Conservation (phyloP, 805 yeast species). For the Sugiyamaella qingdaonensis region DNA sequence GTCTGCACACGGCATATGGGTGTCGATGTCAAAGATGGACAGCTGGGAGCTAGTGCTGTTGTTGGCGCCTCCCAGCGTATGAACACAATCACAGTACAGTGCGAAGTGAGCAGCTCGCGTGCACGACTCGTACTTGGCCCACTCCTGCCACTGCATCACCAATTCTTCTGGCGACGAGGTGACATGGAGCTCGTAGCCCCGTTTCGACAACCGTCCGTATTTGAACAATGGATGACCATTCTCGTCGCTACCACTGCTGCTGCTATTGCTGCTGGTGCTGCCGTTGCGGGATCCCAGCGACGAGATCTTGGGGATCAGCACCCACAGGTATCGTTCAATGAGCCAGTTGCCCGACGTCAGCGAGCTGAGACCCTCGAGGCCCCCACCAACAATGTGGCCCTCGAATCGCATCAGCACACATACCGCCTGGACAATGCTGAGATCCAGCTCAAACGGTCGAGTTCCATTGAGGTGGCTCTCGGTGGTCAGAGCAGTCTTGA, state of each 20-base stretch:
- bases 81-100: constrained; percentile 27
- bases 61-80: constrained; percentile 14
- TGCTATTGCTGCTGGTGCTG: constrained; percentile 1
- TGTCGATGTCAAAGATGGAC: constrained; percentile 30
- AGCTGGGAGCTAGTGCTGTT: constrained; percentile 13
- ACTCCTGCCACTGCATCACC: constrained; percentile 40
- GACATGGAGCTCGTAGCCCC: constrained; percentile 26
- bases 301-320: constrained; percentile 22
- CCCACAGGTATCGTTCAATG: constrained; percentile 25
- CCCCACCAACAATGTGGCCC: constrained; percentile 21
- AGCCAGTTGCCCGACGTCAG: constrained; percentile 21
- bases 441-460: constrained; percentile 13
- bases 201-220: constrained; percentile 24
- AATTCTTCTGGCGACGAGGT: constrained; percentile 23
- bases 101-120: constrained; percentile 34
- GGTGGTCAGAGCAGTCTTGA: constrained; percentile 21
- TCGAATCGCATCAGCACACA: constrained; percentile 29
- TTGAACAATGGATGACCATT: constrained; percentile 15
- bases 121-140: constrained; percentile 44
- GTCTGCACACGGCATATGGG: constrained; percentile 30
- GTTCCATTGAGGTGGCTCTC: constrained; percentile 10
- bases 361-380: constrained; percentile 6
- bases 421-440: constrained; percentile 30
- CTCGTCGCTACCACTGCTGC: neutral
- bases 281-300: constrained; percentile 3